Percentiles rank a stretch among this genome's conserved stretches.
Conservation (phyloP, 2,329 filamentous ascomycete genomes). For the Pyrenophora tritici-repentis region DNA sequence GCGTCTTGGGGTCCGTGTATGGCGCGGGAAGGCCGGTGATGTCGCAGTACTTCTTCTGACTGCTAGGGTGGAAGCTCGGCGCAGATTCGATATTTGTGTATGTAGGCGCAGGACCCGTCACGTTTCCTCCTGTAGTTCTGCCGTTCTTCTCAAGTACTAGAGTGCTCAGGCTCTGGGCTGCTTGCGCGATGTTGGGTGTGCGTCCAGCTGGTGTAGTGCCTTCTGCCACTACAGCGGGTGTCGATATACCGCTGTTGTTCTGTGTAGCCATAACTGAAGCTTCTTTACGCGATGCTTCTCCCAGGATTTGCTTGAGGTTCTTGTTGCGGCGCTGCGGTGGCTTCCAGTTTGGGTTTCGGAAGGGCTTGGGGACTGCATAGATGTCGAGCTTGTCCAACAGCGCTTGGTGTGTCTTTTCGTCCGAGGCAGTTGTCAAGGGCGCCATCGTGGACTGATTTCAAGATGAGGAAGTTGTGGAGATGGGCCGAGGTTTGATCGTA, state of each 20-base stretch:
- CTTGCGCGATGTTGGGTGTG: conserved; percentile 79
- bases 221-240: conserved; percentile 54
- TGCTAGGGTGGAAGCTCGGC: conserved; percentile 76
- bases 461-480: neutral
- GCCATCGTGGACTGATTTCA: conserved; percentile 50
- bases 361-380: conserved; percentile 81
- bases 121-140: conserved; percentile 37
- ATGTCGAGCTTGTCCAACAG: conserved; percentile 93
- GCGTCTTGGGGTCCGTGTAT: conserved; percentile 93
- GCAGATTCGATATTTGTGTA: conserved; percentile 98
- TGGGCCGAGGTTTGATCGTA: neutral
- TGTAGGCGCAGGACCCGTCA: conserved; percentile 69
- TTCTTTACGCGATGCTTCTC: conserved; percentile 85
- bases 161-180: conserved; percentile 82
- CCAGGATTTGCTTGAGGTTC: conserved; percentile 95
- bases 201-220: conserved; percentile 63
- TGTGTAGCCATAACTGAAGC: conserved; percentile 85
- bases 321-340: conserved; percentile 96
- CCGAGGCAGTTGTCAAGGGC: conserved; percentile 70
- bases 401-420: conserved; percentile 77
- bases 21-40: conserved; percentile 89
- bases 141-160: conserved; percentile 83
- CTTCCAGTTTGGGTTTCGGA: conserved; percentile 89
- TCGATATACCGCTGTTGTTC: conserved; percentile 78
- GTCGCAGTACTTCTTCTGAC: conserved; percentile 91